A percentile compares a stretch with the other conserved stretches of the same genome.
These are phyloP conservation scores for Candida sojae DNA, from an alignment of 1,139 yeast species.

Conservation along the genomic window DNA sequence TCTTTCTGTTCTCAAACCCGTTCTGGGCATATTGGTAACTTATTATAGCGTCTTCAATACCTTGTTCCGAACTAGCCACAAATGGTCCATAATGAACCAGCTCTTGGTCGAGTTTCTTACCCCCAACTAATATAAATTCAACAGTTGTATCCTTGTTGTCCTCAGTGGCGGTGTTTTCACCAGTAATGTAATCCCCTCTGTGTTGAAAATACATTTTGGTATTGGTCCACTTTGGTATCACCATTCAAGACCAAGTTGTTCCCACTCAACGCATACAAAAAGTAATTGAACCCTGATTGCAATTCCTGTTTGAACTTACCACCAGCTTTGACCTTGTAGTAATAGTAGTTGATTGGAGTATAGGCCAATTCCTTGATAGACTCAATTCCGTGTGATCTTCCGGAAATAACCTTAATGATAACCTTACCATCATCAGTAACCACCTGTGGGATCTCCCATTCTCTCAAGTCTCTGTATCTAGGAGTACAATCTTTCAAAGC, in stretches of 20 bases:
- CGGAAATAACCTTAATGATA: slow-evolving; percentile 73
- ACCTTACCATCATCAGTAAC: slow-evolving; percentile 69
- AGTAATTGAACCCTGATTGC: slow-evolving; percentile 68
- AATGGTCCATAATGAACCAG: slow-evolving; percentile 91
- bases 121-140: slow-evolving; percentile 73
- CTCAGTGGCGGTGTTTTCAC: slow-evolving; percentile 43
- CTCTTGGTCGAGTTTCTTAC: slow-evolving; percentile 73
- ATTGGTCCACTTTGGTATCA: slow-evolving; percentile 40
- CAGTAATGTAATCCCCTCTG: slow-evolving; percentile 59
- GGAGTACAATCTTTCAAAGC: slow-evolving; percentile 70
- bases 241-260: slow-evolving; percentile 48
- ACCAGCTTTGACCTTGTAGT: slow-evolving; percentile 67
- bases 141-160: slow-evolving; percentile 29
- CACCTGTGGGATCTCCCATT: slow-evolving; percentile 66
- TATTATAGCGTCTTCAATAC: slow-evolving; percentile 65
- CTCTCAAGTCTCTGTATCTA: slow-evolving; percentile 76
- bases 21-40: slow-evolving; percentile 70
- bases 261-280: slow-evolving; percentile 72
- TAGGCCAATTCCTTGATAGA: slow-evolving; percentile 78
- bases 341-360: slow-evolving; percentile 81
- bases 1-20: slow-evolving; percentile 71
- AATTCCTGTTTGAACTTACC: slow-evolving; percentile 65
- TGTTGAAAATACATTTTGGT: slow-evolving; percentile 63
- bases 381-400: slow-evolving; percentile 72
- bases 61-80: slow-evolving; percentile 68